Conservation (phyloP, 148 eudicot genomes). For the Linanthus parryae region DNA sequence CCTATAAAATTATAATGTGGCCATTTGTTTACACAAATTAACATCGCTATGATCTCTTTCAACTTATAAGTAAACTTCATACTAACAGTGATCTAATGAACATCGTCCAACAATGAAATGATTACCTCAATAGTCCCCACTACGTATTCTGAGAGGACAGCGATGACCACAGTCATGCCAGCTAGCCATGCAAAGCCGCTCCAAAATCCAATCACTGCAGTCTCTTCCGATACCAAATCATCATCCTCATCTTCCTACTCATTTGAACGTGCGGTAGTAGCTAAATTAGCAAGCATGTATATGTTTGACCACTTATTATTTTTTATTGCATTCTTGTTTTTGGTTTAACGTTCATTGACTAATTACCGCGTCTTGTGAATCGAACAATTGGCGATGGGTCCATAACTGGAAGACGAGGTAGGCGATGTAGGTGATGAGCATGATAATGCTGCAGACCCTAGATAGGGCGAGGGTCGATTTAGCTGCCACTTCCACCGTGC, state of each 20-base stretch:
- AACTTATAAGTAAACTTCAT: no score
- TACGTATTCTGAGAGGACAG: slow-evolving; percentile 72
- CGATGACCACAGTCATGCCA: slow-evolving; percentile 70
- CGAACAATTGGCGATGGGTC: slow-evolving; percentile 78
- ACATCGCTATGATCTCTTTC: no score
- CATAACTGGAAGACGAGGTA: slow-evolving; percentile 80
- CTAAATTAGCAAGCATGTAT: no score
- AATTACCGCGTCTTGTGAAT: slow-evolving; percentile 48
- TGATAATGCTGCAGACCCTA: slow-evolving; percentile 66
- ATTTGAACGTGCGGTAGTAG: no score
- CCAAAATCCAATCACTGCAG: slow-evolving; percentile 71
- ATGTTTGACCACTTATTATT: neutral
- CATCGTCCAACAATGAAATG: no score
- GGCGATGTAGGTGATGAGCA: slow-evolving; percentile 67
- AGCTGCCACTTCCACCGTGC: slow-evolving; percentile 1
- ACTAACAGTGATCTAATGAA: no score
- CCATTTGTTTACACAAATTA: no score
- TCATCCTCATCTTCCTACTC: slow-evolving; percentile 37
- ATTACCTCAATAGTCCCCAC: slow-evolving; percentile 96
- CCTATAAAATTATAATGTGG: slow-evolving; percentile 26
- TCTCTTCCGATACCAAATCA: slow-evolving; percentile 30
- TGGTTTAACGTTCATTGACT: neutral
- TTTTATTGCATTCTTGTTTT: no score
- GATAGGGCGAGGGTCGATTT: slow-evolving; percentile 45
- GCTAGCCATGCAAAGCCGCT: slow-evolving; percentile 69